Conservation (phyloP, 352 stramenopile genomes). For the Pythium insidiosum region DNA sequence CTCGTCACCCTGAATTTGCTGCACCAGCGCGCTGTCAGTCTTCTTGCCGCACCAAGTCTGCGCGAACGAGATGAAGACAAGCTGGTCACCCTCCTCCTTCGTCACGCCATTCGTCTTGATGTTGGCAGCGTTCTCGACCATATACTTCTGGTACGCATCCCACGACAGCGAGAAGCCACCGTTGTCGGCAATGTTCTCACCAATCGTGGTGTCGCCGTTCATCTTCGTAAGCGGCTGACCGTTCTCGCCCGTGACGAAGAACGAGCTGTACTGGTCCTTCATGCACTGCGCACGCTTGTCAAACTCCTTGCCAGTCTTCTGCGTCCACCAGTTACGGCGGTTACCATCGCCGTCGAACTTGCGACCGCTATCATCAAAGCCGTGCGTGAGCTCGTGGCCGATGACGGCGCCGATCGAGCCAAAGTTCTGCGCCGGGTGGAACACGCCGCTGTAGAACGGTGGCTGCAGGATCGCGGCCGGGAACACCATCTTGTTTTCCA, state of each 20-base stretch:
- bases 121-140: slow-evolving; percentile 30
- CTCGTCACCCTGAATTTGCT: slow-evolving; percentile 26
- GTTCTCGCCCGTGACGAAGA: slow-evolving; percentile 22
- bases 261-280: slow-evolving; percentile 47
- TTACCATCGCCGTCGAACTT: slow-evolving; percentile 85
- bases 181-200: slow-evolving; percentile 75
- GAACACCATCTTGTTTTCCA: slow-evolving; percentile 57
- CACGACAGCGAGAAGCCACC: slow-evolving; percentile 46
- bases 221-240: slow-evolving; percentile 29
- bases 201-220: slow-evolving; percentile 51
- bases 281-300: too few species aligned
- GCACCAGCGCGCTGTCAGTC: slow-evolving; percentile 23
- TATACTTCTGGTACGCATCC: slow-evolving; percentile 34
- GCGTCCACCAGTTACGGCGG: slow-evolving; percentile 88
- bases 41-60: slow-evolving; percentile 54
- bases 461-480: slow-evolving; percentile 78
- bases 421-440: slow-evolving; percentile 69
- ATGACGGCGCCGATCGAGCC: slow-evolving; percentile 72
- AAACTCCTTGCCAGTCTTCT: slow-evolving; percentile 68
- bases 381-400: too few species aligned
- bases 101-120: slow-evolving; percentile 18
- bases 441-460: slow-evolving; percentile 63
- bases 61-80: slow-evolving; percentile 61
- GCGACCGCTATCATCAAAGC: slow-evolving; percentile 80
- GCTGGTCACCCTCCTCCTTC: too few species aligned